These are phyloP conservation scores for Aureobasidium sp. DNA, from an alignment of 2,329 filamentous ascomycete genomes.

Conservation along the genomic window DNA sequence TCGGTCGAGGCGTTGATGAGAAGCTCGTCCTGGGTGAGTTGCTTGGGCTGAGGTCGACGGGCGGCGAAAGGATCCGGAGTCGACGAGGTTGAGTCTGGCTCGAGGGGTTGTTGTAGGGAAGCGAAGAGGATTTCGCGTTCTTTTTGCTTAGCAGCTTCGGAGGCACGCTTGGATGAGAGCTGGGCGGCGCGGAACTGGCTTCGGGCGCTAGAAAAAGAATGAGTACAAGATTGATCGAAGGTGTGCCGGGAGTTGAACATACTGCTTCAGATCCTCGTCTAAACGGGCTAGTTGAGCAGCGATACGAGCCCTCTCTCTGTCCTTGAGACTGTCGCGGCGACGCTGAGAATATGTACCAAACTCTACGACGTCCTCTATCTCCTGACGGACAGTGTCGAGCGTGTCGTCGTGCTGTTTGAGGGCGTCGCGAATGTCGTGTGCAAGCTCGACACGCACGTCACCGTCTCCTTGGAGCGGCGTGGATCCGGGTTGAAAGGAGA, in stretches of 20 bases:
- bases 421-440: constrained; percentile 69
- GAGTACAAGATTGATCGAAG: background rate
- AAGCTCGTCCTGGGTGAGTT: constrained; percentile 63
- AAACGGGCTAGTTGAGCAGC: constrained; percentile 61
- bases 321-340: constrained; percentile 47
- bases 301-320: constrained; percentile 59
- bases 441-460: constrained; percentile 63
- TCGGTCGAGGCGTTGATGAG: constrained; percentile 69
- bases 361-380: constrained; percentile 62
- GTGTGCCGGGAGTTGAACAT: constrained; percentile 23
- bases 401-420: constrained; percentile 77
- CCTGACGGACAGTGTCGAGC: constrained; percentile 70
- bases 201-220: constrained; percentile 42
- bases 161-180: constrained; percentile 66
- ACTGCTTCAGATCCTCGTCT: constrained; percentile 65
- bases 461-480: constrained; percentile 52
- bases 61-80: constrained; percentile 33
- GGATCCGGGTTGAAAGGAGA: constrained; percentile 56
- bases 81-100: constrained; percentile 21
- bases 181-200: constrained; percentile 75
- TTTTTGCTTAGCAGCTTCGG: constrained; percentile 64
- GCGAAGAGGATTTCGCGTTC: constrained; percentile 72
- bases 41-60: constrained; percentile 33
- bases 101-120: constrained; percentile 46
- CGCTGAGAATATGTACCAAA: constrained; percentile 31